Conservation (phyloP, 83 land plant species). For the Diphasiastrum complanatum region DNA sequence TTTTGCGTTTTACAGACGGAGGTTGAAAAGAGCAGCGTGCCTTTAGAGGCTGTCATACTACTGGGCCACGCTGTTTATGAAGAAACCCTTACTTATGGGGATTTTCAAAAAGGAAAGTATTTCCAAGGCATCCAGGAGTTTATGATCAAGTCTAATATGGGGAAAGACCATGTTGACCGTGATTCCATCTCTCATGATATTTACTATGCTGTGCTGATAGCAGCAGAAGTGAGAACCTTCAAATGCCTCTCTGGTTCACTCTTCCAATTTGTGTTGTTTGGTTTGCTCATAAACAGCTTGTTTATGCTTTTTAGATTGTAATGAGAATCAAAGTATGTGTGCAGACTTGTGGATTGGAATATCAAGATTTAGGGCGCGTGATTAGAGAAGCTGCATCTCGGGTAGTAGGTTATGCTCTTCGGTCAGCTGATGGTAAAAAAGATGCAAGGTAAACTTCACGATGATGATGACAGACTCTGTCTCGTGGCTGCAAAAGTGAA, state of each 20-base stretch:
- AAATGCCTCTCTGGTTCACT: too few relatives aligned
- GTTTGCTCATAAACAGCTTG: too few relatives aligned
- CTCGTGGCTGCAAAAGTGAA: neutral
- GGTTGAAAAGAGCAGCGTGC: constrained; percentile 29
- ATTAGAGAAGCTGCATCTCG: constrained; percentile 29
- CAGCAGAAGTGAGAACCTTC: constrained; percentile 33
- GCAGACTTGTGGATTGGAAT: constrained; percentile 29
- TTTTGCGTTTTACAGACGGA: constrained; percentile 23
- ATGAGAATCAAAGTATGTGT: too few relatives aligned
- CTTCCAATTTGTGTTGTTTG: too few relatives aligned
- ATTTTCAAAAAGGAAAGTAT: constrained; percentile 34
- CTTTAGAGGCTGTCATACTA: constrained; percentile 33
- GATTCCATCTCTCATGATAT: constrained; percentile 38
- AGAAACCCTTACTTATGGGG: constrained; percentile 38
- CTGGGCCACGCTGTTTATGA: constrained; percentile 32
- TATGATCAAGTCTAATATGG: constrained; percentile 21
- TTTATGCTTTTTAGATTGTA: too few relatives aligned
- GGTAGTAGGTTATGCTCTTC: constrained; percentile 25
- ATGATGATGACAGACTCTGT: constrained; percentile 2
- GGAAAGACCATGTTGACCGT: constrained; percentile 40
- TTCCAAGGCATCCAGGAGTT: constrained; percentile 33
- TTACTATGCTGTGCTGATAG: constrained; percentile 34
- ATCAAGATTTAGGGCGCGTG: constrained; percentile 20
- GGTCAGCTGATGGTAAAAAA: constrained; percentile 13
- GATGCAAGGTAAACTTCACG: constrained; percentile 31